These are phyloP conservation scores for Lactifluus hygrophoroides DNA, from an alignment of 768 basidiomycete genomes.

Conservation along the genomic window DNA sequence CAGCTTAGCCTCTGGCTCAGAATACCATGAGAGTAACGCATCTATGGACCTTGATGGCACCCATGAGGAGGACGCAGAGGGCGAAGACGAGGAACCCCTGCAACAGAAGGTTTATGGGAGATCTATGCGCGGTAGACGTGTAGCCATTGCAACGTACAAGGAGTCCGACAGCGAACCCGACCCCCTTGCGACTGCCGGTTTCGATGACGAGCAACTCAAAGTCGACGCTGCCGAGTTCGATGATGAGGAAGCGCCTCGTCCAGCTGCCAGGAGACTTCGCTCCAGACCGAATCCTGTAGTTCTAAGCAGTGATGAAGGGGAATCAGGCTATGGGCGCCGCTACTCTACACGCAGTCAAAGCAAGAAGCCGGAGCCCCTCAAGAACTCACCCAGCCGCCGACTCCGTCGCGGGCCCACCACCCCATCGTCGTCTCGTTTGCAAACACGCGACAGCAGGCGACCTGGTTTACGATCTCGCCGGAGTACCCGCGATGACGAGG, in stretches of 20 bases:
- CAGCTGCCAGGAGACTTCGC: slow-evolving; percentile 14
- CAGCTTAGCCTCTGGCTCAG: slow-evolving; percentile 29
- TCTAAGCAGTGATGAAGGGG: slow-evolving; percentile 38
- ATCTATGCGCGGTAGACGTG: slow-evolving; percentile 25
- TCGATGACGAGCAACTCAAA: slow-evolving; percentile 6
- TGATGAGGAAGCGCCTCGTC: slow-evolving; percentile 25
- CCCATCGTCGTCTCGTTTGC: slow-evolving; percentile 4
- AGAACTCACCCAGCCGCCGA: slow-evolving; percentile 22
- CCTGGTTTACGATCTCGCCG: slow-evolving; percentile 19
- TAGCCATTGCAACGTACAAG: slow-evolving; percentile 24
- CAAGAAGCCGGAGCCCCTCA: slow-evolving; percentile 27
- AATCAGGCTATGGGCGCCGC: slow-evolving; percentile 24
- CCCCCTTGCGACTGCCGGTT: slow-evolving; percentile 4
- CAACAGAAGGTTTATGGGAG: slow-evolving; percentile 13
- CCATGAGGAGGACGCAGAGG: slow-evolving; percentile 20
- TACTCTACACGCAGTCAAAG: slow-evolving; percentile 35
- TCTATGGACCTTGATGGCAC: slow-evolving; percentile 27
- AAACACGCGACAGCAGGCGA: slow-evolving; percentile 9
- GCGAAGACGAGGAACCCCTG: slow-evolving; percentile 20
- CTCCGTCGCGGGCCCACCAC: slow-evolving; percentile 31
- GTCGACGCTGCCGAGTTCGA: slow-evolving; percentile 18
- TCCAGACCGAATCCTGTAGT: slow-evolving; percentile 27
- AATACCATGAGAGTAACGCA: slow-evolving; percentile 29
- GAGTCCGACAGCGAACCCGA: slow-evolving; percentile 25
- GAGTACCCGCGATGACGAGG: slow-evolving; percentile 13